These are phyloP conservation scores for Melanomma pulvis-pyrius DNA, from an alignment of 495 filamentous ascomycete species.

Conservation along the genomic window DNA sequence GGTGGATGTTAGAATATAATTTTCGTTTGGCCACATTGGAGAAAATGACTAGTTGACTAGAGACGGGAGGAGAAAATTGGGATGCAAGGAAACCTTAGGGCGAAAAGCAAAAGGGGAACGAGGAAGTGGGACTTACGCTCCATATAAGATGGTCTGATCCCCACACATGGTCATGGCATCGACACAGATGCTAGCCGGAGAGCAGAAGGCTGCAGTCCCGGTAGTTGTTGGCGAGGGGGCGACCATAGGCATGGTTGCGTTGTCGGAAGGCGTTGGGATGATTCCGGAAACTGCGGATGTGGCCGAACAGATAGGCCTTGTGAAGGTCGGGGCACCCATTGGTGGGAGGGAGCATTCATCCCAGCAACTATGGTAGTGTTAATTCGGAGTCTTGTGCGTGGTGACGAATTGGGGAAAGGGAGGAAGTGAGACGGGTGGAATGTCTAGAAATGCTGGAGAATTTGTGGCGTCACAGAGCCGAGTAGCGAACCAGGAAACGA, in stretches of 20 bases:
- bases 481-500: no score
- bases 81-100: background rate
- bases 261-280: background rate
- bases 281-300: background rate
- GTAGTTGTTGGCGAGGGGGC: background rate
- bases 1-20: background rate
- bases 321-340: background rate
- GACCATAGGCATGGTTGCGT: background rate
- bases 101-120: background rate
- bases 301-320: background rate
- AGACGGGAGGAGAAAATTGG: background rate
- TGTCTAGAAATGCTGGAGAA: no score
- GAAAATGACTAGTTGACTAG: background rate
- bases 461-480: no score
- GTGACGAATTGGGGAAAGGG: background rate
- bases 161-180: background rate
- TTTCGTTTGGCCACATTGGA: no score
- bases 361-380: conserved; percentile 2
- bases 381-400: background rate
- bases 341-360: background rate
- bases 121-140: background rate
- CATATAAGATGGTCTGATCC: background rate
- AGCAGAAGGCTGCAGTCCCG: background rate
- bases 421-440: no score
- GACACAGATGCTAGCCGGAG: background rate